A percentile compares a stretch with the other conserved stretches of the same genome.
Conservation (phyloP, 2,329 filamentous ascomycete species). For the Beauveria sp. region DNA sequence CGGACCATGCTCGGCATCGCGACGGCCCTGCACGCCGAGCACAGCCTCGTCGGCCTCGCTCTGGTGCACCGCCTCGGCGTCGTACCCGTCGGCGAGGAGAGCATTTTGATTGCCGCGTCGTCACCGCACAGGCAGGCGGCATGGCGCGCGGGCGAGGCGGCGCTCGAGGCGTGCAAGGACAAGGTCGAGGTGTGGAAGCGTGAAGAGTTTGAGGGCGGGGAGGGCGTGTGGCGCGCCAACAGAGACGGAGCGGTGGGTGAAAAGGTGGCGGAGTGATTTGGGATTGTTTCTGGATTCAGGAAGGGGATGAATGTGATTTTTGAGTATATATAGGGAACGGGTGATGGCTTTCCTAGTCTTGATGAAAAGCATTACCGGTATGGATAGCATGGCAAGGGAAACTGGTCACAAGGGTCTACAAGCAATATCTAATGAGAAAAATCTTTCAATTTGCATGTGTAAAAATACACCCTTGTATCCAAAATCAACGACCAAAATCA, state of each 20-base stretch:
- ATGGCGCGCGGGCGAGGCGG: constrained; percentile 84
- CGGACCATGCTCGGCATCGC: constrained; percentile 61
- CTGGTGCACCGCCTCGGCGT: constrained; percentile 79
- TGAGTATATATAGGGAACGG: too few relatives aligned
- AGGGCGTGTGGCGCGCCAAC: constrained; percentile 84
- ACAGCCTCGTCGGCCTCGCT: constrained; percentile 64
- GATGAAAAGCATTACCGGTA: too few relatives aligned
- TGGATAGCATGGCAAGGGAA: too few relatives aligned
- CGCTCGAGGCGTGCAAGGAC: constrained; percentile 77
- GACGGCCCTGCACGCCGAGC: constrained; percentile 45
- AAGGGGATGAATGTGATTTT: too few relatives aligned
- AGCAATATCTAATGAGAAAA: neutral
- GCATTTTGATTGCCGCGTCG: constrained; percentile 81
- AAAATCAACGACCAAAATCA: neutral
- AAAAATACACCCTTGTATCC: neutral
- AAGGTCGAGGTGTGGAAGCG: constrained; percentile 93
- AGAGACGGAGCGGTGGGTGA: constrained; percentile 59
- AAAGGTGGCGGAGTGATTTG: constrained; percentile 26
- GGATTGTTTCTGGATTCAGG: neutral
- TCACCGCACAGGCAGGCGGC: constrained; percentile 75
- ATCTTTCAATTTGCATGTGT: too few relatives aligned
- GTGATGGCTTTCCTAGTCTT: too few relatives aligned
- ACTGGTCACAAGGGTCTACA: too few relatives aligned
- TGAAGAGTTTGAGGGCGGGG: constrained; percentile 75
- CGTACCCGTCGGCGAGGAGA: constrained; percentile 88